Evolutionary conservation across 192 early-diverging fungal species (phyloP), one percentile per base, ranked within the genome.

Genomic region (Umbelopsis sp.): DNA sequence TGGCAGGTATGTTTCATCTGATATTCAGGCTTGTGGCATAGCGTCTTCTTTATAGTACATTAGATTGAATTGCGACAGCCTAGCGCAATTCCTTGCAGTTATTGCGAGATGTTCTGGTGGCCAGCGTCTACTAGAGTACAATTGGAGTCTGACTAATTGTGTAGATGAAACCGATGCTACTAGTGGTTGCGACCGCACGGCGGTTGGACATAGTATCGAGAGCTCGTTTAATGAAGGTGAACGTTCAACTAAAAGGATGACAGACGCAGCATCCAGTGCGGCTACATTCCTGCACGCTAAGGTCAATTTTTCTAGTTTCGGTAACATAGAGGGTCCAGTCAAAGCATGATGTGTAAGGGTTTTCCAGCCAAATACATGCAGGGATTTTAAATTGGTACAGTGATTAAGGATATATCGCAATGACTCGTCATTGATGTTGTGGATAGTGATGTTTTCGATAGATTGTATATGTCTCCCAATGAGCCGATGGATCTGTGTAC

Each of bases 281-380:
- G 56, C 56, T 7, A 34, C 12, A 26, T 62, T 22, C 5, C 29
- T 29, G 29, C 29, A 62, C 34, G 20, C 26, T 14, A 62, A n/a
- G 3, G 56, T 62, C 0, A 62, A 12, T 34, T 34, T 34, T 31
- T 62, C 29, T 6, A 62, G 14, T 17, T 32, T 20, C 1, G 56
- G 56, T 34, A 62, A 31, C 0, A 20, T 3, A 14, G 7, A 20
- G 11, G 7, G 12, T 62, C 31, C 56, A 0, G 11, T 32, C 17
- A 62, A 17, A 6, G 66, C 52, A 10, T 74, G 73, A 26, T 69
- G 32, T 3, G 73, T 69, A 31, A 74, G 34, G 3, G 73, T 74
- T 4, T 43, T 26, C 73, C 73, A 74, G 26, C 73, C 73, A 24
- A 29, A 26, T 14, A 74, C 53, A 3, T 51, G 56, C 3, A 74